A percentile compares a stretch with the other conserved stretches of the same genome.
phyloP scores from a whole-genome alignment of 225 moss, liverwort and hornwort species.

The Marchantia paleacea region DNA sequence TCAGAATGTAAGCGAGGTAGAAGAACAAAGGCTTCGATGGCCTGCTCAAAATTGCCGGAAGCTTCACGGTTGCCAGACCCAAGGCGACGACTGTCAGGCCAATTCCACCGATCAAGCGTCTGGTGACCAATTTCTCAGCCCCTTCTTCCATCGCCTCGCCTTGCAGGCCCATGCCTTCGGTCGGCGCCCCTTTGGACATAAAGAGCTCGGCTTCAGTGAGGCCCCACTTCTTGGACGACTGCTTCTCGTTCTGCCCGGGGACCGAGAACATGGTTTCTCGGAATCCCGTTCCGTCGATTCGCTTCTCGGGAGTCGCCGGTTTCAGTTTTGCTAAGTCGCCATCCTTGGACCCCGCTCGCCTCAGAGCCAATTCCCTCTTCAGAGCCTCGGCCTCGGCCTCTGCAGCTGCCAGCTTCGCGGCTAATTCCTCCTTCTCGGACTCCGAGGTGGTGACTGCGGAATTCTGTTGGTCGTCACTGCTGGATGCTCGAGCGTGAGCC shows the following conservation, averaged over 20 bases:
- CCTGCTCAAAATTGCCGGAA: slow-evolving; percentile 58
- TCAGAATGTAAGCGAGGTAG: slow-evolving; percentile 71
- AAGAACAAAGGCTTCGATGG: slow-evolving; percentile 94
- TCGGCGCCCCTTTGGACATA: slow-evolving; percentile 93
- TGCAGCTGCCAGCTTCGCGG: slow-evolving; percentile 91
- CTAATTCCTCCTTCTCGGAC: slow-evolving; percentile 13
- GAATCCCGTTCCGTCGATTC: slow-evolving; percentile 96
- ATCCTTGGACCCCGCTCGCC: slow-evolving; percentile 46
- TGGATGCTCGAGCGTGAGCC: not conserved
- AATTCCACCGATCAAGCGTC: slow-evolving; percentile 75
- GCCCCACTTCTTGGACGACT: slow-evolving; percentile 81
- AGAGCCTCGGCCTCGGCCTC: slow-evolving; percentile 94
- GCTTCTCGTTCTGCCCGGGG: slow-evolving; percentile 58
- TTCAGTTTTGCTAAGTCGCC: slow-evolving; percentile 75
- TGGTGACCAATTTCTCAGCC: slow-evolving; percentile 49
- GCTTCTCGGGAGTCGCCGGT: slow-evolving; percentile 74
- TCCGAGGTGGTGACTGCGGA: not conserved
- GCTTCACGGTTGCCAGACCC: slow-evolving; percentile 77
- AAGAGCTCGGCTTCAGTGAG: slow-evolving; percentile 94
- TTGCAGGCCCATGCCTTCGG: slow-evolving; percentile 82
- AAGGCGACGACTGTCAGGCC: slow-evolving; percentile 58
- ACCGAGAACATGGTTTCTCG: slow-evolving; percentile 90
- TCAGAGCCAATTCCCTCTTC: slow-evolving; percentile 73
- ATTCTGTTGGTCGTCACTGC: slow-evolving; percentile 11
- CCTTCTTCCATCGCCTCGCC: slow-evolving; percentile 72